Percentiles rank a stretch among this genome's conserved stretches.
These are phyloP conservation scores for Amauroascus verrucosus DNA, from an alignment of 2,329 filamentous ascomycete genomes.

Conservation along the genomic window DNA sequence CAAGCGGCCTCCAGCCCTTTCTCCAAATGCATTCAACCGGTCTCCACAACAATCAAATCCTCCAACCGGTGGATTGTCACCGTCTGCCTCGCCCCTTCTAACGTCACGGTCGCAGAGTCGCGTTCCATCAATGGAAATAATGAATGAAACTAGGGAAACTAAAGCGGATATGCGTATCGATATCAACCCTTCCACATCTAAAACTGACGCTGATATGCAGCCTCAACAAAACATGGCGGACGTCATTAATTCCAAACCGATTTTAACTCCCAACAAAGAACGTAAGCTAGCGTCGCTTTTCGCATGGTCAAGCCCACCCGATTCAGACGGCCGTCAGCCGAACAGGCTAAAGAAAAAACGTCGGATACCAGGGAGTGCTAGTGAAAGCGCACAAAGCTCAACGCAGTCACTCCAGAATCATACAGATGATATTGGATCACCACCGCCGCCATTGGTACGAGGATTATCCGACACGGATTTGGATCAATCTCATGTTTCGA, in stretches of 20 bases:
- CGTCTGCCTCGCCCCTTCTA: slow-evolving; percentile 21
- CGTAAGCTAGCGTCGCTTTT: slow-evolving; percentile 61
- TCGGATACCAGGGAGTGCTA: slow-evolving; percentile 59
- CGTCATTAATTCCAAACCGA: slow-evolving; percentile 16
- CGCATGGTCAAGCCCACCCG: slow-evolving; percentile 53
- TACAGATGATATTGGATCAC: slow-evolving; percentile 27
- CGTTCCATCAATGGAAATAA: slow-evolving; percentile 18
- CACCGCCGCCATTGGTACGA: slow-evolving; percentile 21
- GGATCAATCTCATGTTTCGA: slow-evolving; percentile 27
- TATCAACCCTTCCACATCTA: background rate
- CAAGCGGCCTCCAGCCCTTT: slow-evolving; percentile 50
- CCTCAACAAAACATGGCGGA: background rate
- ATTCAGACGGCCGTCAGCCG: slow-evolving; percentile 57
- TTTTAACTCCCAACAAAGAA: slow-evolving; percentile 50
- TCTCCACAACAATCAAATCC: slow-evolving; percentile 31
- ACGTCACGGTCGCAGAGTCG: slow-evolving; percentile 25
- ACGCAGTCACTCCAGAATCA: slow-evolving; percentile 58
- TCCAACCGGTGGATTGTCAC: slow-evolving; percentile 28
- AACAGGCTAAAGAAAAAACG: slow-evolving; percentile 89
- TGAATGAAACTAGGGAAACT: slow-evolving; percentile 10
- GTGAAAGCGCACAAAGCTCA: slow-evolving; percentile 84
- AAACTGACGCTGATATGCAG: background rate
- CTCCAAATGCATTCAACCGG: slow-evolving; percentile 11
- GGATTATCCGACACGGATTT: slow-evolving; percentile 17
- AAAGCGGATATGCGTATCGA: slow-evolving; percentile 6